Percentiles rank a stretch among this genome's conserved stretches.
These are phyloP conservation scores for Fusarium tjaetaba DNA, from an alignment of 2,329 filamentous ascomycete species.

Conservation along the genomic window DNA sequence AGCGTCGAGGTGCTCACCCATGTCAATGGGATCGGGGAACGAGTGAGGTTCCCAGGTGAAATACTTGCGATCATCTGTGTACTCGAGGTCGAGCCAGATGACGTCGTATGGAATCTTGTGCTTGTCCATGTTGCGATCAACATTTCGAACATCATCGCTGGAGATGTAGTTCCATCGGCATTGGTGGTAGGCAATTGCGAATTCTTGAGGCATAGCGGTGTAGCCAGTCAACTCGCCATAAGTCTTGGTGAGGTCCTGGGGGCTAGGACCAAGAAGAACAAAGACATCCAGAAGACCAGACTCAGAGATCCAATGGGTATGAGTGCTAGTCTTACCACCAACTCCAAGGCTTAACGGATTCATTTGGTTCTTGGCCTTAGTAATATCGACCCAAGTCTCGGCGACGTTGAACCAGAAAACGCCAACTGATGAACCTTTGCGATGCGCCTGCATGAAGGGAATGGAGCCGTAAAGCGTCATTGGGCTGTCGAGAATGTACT, in stretches of 20 bases:
- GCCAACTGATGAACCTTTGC: conserved; percentile 90
- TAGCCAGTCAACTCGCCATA: conserved; percentile 93
- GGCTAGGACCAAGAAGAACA: conserved; percentile 89
- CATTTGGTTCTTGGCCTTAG: conserved; percentile 76
- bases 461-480: conserved; percentile 99
- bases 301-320: conserved; percentile 98
- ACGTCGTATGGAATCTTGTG: conserved; percentile 96
- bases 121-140: conserved; percentile 96
- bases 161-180: conserved; percentile 99
- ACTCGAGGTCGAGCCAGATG: conserved; percentile 99
- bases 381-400: conserved; percentile 96
- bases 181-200: conserved; percentile 93
- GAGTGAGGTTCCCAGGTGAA: conserved; percentile 95
- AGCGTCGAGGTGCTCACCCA: conserved; percentile 87
- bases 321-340: conserved; percentile 75
- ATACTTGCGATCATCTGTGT: conserved; percentile 96
- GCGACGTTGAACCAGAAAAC: conserved; percentile 98
- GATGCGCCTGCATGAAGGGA: conserved; percentile 97
- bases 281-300: conserved; percentile 90
- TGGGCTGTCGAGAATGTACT: conserved; percentile 95
- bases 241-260: conserved; percentile 80
- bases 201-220: conserved; percentile 90
- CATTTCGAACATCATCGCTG: conserved; percentile 95
- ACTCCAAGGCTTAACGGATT: conserved; percentile 83
- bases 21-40: conserved; percentile 85